Conservation (phyloP, 805 yeast species). For the Kluyveromyces nonfermentans region DNA sequence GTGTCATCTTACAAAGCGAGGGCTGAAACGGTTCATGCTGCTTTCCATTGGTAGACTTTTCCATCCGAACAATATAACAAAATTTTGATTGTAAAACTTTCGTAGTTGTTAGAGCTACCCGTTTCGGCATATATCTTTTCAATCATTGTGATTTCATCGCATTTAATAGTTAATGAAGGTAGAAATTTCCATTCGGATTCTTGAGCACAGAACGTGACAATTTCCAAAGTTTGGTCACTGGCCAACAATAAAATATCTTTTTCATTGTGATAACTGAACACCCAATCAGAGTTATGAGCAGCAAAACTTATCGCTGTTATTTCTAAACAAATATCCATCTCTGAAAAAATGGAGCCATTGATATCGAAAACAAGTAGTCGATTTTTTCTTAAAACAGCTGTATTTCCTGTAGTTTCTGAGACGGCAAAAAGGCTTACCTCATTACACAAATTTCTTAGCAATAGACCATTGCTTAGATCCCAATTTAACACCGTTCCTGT, state of each 20-base stretch:
- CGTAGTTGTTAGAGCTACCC: not conserved
- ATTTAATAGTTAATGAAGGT: conserved; percentile 16
- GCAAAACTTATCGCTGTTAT: conserved; percentile 24
- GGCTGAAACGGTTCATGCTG: not conserved
- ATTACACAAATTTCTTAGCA: conserved; percentile 33
- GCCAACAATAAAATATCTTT: conserved; percentile 32
- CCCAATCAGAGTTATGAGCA: conserved; percentile 7
- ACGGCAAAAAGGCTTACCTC: conserved; percentile 32
- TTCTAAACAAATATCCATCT: conserved; percentile 15
- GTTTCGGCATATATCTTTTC: conserved; percentile 8
- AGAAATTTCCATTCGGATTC: conserved; percentile 18
- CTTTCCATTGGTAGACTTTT: not conserved
- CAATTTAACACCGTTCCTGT: conserved; percentile 51
- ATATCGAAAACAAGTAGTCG: conserved; percentile 34
- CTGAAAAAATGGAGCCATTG: conserved; percentile 40
- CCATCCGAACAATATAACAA: not conserved
- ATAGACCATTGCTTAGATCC: conserved; percentile 49
- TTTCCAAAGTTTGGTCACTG: conserved; percentile 20
- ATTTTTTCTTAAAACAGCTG: conserved; percentile 30
- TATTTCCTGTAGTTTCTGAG: conserved; percentile 46
- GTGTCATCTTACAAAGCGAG: too few relatives aligned
- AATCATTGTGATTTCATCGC: conserved; percentile 10
- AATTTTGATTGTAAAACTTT: not conserved
- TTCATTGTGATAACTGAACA: conserved; percentile 27
- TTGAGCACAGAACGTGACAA: conserved; percentile 22